Conservation (phyloP, 2,329 filamentous ascomycete genomes). For the Neocatenulostroma microsporum region DNA sequence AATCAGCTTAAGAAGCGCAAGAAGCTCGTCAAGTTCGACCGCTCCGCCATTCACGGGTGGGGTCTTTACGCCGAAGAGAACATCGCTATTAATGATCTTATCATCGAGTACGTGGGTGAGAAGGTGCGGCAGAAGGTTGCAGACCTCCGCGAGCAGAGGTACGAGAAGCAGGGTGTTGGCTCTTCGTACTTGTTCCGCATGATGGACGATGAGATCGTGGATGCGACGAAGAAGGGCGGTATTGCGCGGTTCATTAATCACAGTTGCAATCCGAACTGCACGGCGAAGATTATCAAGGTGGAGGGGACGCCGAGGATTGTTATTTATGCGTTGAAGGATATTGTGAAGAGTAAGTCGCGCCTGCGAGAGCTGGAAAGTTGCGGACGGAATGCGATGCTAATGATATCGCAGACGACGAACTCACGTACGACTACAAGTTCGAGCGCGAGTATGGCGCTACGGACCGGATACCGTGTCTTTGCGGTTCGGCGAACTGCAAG, state of each 20-base stretch:
- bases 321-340: conserved; percentile 95
- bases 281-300: conserved; percentile 98
- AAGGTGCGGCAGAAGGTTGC: conserved; percentile 95
- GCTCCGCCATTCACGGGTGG: conserved; percentile 98
- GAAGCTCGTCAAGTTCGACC: conserved; percentile 96
- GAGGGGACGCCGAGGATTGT: conserved; percentile 97
- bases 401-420: conserved; percentile 70
- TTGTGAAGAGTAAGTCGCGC: conserved; percentile 79
- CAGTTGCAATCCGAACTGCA: conserved; percentile 96
- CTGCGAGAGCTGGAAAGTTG: too few relatives aligned
- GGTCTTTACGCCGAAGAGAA: conserved; percentile 96
- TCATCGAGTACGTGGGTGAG: conserved; percentile 98
- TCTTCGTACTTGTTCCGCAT: conserved; percentile 98
- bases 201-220: conserved; percentile 93
- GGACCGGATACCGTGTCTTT: conserved; percentile 94
- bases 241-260: conserved; percentile 99
- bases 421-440: conserved; percentile 99
- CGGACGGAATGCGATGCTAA: neutral
- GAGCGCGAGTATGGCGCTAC: conserved; percentile 92
- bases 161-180: conserved; percentile 92
- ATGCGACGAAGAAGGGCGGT: conserved; percentile 96
- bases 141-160: conserved; percentile 86
- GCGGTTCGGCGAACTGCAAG: conserved; percentile 92
- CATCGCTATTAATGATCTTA: conserved; percentile 96
- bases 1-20: conserved; percentile 99